Evolutionary conservation across 1,139 yeast species (phyloP).

Genomic region (Lodderomyces parapsilosis): DNA sequence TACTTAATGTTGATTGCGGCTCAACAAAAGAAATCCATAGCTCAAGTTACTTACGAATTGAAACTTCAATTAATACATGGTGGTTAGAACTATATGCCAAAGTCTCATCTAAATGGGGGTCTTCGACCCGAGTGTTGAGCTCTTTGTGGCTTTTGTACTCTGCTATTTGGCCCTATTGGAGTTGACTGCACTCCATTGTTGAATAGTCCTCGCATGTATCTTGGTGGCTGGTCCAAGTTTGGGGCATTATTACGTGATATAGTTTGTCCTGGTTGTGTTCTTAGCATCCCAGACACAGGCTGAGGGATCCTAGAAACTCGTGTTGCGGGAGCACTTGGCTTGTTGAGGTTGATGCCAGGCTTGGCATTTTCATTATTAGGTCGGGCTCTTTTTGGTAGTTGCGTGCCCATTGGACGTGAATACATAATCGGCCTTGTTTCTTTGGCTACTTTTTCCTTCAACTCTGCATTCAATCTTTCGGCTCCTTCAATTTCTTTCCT

Average conservation of each 20-base stretch:
- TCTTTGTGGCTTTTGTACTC: constrained; percentile 1
- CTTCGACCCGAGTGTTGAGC: constrained; percentile 13
- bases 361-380: background rate
- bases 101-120: constrained; percentile 25
- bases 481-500: constrained; percentile 22
- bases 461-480: constrained; percentile 25
- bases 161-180: background rate
- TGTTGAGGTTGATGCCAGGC: background rate
- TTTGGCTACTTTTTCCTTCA: constrained; percentile 23
- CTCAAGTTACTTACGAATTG: constrained; percentile 43
- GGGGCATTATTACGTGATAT: constrained; percentile 21
- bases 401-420: background rate
- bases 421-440: constrained; percentile 5
- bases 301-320: background rate
- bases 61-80: constrained; percentile 19
- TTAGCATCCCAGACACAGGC: background rate
- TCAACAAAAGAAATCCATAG: constrained; percentile 44
- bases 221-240: constrained; percentile 44
- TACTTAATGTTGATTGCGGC: constrained; percentile 43
- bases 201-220: constrained; percentile 43
- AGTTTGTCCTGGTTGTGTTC: background rate
- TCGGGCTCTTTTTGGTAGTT: background rate
- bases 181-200: constrained; percentile 11
- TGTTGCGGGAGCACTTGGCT: background rate
- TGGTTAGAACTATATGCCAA: background rate